Conservation (phyloP, 176 grass and related monocot species). For the Oryza brachyantha region DNA sequence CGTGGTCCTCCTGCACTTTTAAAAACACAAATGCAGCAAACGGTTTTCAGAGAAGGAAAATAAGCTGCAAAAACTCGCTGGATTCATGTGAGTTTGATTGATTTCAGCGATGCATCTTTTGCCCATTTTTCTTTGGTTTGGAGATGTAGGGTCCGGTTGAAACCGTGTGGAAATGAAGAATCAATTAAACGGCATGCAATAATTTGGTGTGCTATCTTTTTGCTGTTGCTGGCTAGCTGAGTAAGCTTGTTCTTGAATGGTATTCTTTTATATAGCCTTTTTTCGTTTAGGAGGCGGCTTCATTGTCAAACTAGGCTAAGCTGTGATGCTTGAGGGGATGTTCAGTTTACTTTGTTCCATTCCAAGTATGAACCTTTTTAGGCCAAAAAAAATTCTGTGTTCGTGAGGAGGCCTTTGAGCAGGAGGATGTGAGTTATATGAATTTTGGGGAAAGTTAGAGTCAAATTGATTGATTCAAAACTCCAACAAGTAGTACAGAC, state of each 20-base stretch:
- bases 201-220: not conserved
- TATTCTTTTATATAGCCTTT: slow-evolving; percentile 25
- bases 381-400: not conserved
- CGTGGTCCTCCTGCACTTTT: slow-evolving; percentile 10
- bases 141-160: not conserved
- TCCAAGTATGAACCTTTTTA: not conserved
- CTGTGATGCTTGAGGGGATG: not conserved
- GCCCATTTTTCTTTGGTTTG: not conserved
- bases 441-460: not conserved
- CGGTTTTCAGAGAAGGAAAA: not conserved
- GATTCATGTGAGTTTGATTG: slow-evolving; percentile 33
- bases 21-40: slow-evolving; percentile 30
- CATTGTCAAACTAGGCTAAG: slow-evolving; percentile 25
- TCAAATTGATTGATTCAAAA: not conserved
- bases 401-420: not conserved
- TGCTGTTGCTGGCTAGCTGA: not conserved
- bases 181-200: not conserved
- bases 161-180: slow-evolving; percentile 9
- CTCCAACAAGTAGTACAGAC: not conserved
- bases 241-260: not conserved
- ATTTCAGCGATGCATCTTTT: not conserved
- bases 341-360: not conserved
- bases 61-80: slow-evolving; percentile 31
- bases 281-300: not conserved
- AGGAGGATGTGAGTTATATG: not conserved